Percentiles rank a stretch among this genome's conserved stretches.
Evolutionary conservation across 176 grass and related monocot genomes (phyloP).

Genomic region (Otatea glauca): DNA sequence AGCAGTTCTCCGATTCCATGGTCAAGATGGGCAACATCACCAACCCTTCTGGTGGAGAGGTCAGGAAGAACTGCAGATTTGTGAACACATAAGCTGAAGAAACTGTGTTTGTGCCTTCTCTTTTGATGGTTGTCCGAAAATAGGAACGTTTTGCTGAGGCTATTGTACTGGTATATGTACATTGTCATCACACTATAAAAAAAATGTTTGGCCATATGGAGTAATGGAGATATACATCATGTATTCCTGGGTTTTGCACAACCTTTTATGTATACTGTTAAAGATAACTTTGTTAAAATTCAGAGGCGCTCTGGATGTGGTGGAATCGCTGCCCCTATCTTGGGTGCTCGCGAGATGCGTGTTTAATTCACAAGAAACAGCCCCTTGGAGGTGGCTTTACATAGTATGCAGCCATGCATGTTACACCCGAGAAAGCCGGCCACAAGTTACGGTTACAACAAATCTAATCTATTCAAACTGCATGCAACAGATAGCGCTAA

Average conservation of each 20-base stretch:
- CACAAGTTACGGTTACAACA: too few relatives aligned
- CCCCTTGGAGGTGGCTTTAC: too few relatives aligned
- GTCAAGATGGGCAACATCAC: conserved; percentile 99
- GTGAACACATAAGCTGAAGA: conserved; percentile 68
- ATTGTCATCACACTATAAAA: not conserved
- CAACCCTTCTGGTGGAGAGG: conserved; percentile 81
- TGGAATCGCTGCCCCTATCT: too few relatives aligned
- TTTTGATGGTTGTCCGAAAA: conserved; percentile 39
- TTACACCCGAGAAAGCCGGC: too few relatives aligned
- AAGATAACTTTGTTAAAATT: too few relatives aligned
- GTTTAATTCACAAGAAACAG: too few relatives aligned
- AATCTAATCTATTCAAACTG: too few relatives aligned
- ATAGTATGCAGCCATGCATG: too few relatives aligned
- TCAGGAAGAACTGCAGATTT: conserved; percentile 95
- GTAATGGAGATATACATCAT: conserved; percentile 22
- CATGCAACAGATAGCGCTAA: too few relatives aligned
- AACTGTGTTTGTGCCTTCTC: conserved; percentile 24
- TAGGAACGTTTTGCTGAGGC: conserved; percentile 41
- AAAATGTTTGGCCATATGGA: conserved; percentile 13
- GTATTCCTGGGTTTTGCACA: conserved; percentile 8
- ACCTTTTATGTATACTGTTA: not conserved
- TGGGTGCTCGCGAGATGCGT: too few relatives aligned
- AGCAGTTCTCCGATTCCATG: conserved; percentile 94
- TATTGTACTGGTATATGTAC: conserved; percentile 34
- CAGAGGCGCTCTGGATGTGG: too few relatives aligned